Conservation (phyloP, 441 rosid genomes). For the Francoa sonchifolia region DNA sequence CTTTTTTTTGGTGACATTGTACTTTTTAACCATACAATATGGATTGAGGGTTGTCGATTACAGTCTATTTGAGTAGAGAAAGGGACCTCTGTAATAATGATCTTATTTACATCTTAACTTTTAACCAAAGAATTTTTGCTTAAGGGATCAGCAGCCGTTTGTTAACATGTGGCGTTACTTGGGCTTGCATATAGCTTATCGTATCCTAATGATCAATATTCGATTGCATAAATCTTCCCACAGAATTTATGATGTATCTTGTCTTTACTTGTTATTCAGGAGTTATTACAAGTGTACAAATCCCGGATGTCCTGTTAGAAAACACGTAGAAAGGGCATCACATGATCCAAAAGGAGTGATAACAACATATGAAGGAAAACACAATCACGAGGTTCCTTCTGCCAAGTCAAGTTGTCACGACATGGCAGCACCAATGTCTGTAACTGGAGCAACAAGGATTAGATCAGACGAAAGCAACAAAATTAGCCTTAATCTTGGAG, state of each 20-base stretch:
- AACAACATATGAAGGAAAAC: constrained; percentile 95
- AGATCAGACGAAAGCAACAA: constrained; percentile 39
- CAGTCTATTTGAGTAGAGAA: too few species aligned
- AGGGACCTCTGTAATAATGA: too few species aligned
- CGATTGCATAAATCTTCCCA: too few species aligned
- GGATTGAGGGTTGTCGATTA: too few species aligned
- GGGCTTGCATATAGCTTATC: too few species aligned
- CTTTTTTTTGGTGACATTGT: too few species aligned
- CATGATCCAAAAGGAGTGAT: constrained; percentile 95
- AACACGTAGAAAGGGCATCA: constrained; percentile 96
- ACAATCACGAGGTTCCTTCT: constrained; percentile 85
- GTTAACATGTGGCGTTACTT: too few species aligned
- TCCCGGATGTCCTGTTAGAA: constrained; percentile 86
- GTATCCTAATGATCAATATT: too few species aligned
- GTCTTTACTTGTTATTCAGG: constrained; percentile 35
- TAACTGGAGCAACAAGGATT: constrained; percentile 29
- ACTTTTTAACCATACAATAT: too few species aligned
- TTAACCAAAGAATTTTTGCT: too few species aligned
- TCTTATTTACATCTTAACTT: too few species aligned
- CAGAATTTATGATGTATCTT: neutral
- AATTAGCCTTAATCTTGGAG: constrained; percentile 88
- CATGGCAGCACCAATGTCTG: constrained; percentile 29
- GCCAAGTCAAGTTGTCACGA: constrained; percentile 57
- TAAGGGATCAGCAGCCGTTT: too few species aligned
- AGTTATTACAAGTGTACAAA: constrained; percentile 96